Evolutionary conservation across 2,329 filamentous ascomycete species (phyloP), one percentile per base, ranked within the genome.

Genomic region (Ophiostoma novo-ulmi): DNA sequence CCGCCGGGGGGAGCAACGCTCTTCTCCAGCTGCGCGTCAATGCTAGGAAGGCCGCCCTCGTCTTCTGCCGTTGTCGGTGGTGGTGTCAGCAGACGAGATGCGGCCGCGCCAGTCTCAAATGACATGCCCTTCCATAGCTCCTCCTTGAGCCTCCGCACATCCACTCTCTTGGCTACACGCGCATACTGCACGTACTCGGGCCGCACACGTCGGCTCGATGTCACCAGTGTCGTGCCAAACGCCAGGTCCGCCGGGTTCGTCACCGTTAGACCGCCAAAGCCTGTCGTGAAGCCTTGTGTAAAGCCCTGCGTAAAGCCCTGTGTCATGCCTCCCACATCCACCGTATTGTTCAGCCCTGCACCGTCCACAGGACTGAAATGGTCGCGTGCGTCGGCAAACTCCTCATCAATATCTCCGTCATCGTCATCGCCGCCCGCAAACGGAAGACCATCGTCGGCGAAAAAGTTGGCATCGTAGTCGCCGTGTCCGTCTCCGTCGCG

Each of bases 391-490:
- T 95, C 92, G 4, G 91, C 90, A 79, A 95, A 95, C 76, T 91
- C 89, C 72, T 86, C 78, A 70, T 79, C 89, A 64, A 85, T 76
- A 69, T 91, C 77, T 67, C 91, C 89, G 67, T 91, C 89, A 70
- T 91, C 90, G 61, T 90, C 89, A 22, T 72, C 71, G 13, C 83
- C 88, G 13, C 87, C 89, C 1, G 87, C 83, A 75, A 92, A 86
- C 1, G 89, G 89, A 74, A 94, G 82, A 1, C 86, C 90, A 75
- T 94, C 92, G 76, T 98, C 95, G 76, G 95, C 91, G 83, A 98
- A 99, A 85, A 98, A 99, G 79, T 98, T 91, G 72, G 95, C 94
- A 78, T 98, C 93, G 80, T 98, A 99, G 77, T 96, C 90, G 72
- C 94, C 94, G 75, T 88, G 84, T 2, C 85, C 85, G 55, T 86